phyloP scores from a whole-genome alignment of 768 basidiomycete genomes.

The Strobilomyces dryophilus region DNA sequence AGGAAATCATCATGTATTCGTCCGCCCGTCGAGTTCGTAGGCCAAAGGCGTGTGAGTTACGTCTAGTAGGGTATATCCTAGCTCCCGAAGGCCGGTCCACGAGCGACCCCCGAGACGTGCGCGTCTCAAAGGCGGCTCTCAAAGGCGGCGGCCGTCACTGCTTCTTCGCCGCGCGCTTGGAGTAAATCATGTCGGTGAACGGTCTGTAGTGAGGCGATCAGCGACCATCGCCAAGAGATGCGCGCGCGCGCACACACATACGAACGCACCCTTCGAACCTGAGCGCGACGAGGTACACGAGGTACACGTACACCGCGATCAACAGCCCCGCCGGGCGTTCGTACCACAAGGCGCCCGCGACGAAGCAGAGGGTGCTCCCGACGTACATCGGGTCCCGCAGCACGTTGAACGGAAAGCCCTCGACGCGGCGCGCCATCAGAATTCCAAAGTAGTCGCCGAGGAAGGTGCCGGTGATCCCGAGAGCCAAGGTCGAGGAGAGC shows the following conservation, averaged over 20 bases:
- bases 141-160: too few species aligned
- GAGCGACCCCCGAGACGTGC: too few species aligned
- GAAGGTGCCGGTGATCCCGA: slow-evolving; percentile 94
- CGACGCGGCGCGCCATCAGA: slow-evolving; percentile 84
- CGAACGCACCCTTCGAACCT: slow-evolving; percentile 80
- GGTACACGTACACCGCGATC: slow-evolving; percentile 76
- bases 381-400: slow-evolving; percentile 95
- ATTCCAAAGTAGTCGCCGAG: slow-evolving; percentile 83
- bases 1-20: neutral
- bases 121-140: too few species aligned
- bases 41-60: too few species aligned
- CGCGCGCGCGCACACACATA: too few species aligned
- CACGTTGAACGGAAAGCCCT: slow-evolving; percentile 96
- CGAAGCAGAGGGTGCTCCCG: slow-evolving; percentile 88
- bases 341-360: slow-evolving; percentile 84
- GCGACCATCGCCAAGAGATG: neutral
- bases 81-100: too few species aligned
- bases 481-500: slow-evolving; percentile 79
- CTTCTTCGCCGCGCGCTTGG: slow-evolving; percentile 39
- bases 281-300: slow-evolving; percentile 81
- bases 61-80: too few species aligned
- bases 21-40: neutral
- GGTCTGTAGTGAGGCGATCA: slow-evolving; percentile 42
- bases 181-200: slow-evolving; percentile 81
- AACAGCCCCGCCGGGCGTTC: slow-evolving; percentile 82